Base-by-base conservation (phyloP, 225 moss, liverwort and hornwort genomes). In the Sphagnum contortum region DNA sequence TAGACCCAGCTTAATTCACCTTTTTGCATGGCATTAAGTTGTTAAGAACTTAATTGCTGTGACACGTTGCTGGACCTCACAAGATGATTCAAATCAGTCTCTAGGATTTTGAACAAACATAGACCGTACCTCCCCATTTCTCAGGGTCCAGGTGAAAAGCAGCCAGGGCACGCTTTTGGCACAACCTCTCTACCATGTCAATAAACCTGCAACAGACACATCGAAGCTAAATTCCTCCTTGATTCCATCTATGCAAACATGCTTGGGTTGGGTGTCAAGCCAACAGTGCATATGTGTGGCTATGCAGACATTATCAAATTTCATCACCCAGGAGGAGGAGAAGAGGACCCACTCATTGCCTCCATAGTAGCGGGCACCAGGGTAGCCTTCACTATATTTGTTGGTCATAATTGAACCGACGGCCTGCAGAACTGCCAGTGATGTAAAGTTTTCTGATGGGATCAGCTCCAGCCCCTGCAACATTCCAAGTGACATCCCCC, bases 361-460 rank as follows among this genome's bases (percentile, higher is more conserved):
- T 63, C 98, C 98, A 61, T 98, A 98, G 55, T 93, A 98, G 46
- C 93, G 98, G 65, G 96, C 96, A 64, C 96, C 93, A 47, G 93
- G 98, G 59, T 91, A 98, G 5, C 98, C 98, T 79, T 98, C 98
- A 67, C 93, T 98, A 74, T 98, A 98, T 69, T 98, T 98, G 76
- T 98, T 98, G 45, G 98, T 98, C 93, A 98, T 93, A 5, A 98
- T 68, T 55, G 93, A 98, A 9, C 98, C 98, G 47, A 93, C 93
- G 4, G 98, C 93, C 72, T 98, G 89, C 93, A 98, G 93, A 0
- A 98, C 91, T 69, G 98, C 93, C 47, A 87, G 1, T 3, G 98
- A 98, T 2, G 93, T 93, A 77, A 98, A 98, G 74, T 98, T 98
- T 77, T 98, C 98, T 10, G 93, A 98, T 9, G 98, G 93, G n/a